Base-by-base conservation (phyloP, 148 eudicot genomes). In the Salicornia ramosissima region DNA sequence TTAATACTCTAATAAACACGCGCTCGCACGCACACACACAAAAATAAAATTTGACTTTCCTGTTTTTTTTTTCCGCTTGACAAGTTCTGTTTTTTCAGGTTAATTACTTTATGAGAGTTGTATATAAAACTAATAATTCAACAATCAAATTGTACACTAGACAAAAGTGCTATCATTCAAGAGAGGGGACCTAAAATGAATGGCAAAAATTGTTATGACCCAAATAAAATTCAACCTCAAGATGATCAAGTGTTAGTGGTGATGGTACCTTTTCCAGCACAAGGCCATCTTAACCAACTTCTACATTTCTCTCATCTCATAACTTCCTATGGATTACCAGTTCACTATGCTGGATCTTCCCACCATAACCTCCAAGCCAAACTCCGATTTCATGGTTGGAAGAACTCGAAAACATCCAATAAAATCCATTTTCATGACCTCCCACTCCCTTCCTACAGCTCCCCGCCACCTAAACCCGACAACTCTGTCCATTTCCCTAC, bases 251-350 rank as follows among this genome's bases (percentile, higher is more conserved):
- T 77, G 14, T 68, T 58, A 22, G 76, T 72, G 11, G 69, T 77
- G 1, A 72, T 72, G 72, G 68, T 77, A 9, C 80, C 80, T 0
- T 51, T 71, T 55, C 80, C 76, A 3, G 64, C 68, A 6, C 76
- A 77, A 77, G 76, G 80, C 30, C 80, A 77, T 60, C 76, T 77
- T 6, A 72, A 72, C 33, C 72, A 77, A 21, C 45, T 71, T 16
- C 80, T 77, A 22, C 80, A 77, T 53, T 64, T 77, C 13, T 67
- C 80, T 33, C 72, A 77, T 67, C 64, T 58, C 33, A 18, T 77
- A 28, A 52, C 58, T 40, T 71, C 80, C 29, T 60, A 71, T 2
- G 57, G 43, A 1, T 50, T 77, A 30, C 57, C 80, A 0, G 76
- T 77, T 67, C 76, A 77, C 46, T 77, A 50, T 19, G 57, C 62